These are phyloP conservation scores for Spathaspora sp. DNA, from an alignment of 1,139 yeast genomes.

Conservation along the genomic window DNA sequence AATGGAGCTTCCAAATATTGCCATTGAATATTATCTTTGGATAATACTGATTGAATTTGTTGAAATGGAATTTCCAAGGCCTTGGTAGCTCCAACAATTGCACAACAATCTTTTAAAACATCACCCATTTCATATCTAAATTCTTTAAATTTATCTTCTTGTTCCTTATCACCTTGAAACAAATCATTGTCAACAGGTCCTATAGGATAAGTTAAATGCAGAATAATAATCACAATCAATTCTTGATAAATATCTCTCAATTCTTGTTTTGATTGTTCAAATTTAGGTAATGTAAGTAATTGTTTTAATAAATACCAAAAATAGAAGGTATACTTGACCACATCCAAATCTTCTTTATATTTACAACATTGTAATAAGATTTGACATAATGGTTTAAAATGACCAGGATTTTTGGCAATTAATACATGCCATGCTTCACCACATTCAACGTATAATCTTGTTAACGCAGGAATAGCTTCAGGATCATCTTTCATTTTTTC, in stretches of 20 bases:
- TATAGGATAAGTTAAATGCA: slow-evolving; percentile 75
- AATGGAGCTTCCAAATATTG: slow-evolving; percentile 88
- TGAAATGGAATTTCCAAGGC: slow-evolving; percentile 67
- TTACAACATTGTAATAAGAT: slow-evolving; percentile 63
- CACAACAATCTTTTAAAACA: slow-evolving; percentile 91
- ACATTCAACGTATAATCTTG: slow-evolving; percentile 84
- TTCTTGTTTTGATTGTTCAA: slow-evolving; percentile 55
- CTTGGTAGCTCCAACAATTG: slow-evolving; percentile 73
- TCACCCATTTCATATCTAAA: slow-evolving; percentile 97
- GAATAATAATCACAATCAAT: slow-evolving; percentile 65
- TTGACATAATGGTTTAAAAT: slow-evolving; percentile 74
- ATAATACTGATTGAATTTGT: slow-evolving; percentile 45
- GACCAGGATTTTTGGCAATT: slow-evolving; percentile 70
- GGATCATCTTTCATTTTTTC: slow-evolving; percentile 47
- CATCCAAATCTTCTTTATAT: slow-evolving; percentile 78
- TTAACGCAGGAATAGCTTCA: slow-evolving; percentile 69
- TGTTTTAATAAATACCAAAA: slow-evolving; percentile 89
- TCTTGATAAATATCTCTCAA: slow-evolving; percentile 62
- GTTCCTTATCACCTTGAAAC: slow-evolving; percentile 68
- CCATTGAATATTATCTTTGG: slow-evolving; percentile 50
- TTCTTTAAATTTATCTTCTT: slow-evolving; percentile 89
- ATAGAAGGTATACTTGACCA: slow-evolving; percentile 85
- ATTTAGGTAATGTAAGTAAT: slow-evolving; percentile 63
- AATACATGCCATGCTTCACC: slow-evolving; percentile 95
- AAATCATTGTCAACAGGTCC: slow-evolving; percentile 39